phyloP scores from a whole-genome alignment of 2,329 filamentous ascomycete genomes.

The Aspergillus calidoustus region DNA sequence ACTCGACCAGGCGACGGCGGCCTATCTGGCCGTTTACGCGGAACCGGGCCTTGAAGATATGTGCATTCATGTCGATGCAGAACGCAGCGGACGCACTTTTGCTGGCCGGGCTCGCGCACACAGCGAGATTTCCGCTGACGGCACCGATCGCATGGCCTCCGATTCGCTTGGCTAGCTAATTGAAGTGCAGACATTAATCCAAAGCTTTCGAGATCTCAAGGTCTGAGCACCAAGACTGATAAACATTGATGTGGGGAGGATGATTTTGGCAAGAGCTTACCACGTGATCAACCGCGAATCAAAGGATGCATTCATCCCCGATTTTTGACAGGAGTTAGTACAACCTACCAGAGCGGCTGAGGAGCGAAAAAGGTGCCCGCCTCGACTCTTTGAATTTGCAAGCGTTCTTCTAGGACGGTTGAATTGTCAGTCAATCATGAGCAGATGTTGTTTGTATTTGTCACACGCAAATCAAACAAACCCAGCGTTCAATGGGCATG shows the following conservation, averaged over 20 bases:
- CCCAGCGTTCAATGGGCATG: neutral
- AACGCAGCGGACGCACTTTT: conserved; percentile 3
- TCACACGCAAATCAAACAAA: neutral
- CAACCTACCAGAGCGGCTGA: too few relatives aligned
- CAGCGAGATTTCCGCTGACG: conserved; percentile 13
- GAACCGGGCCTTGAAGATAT: neutral
- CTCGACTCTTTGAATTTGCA: too few relatives aligned
- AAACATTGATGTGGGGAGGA: neutral
- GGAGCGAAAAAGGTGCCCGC: too few relatives aligned
- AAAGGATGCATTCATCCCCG: neutral
- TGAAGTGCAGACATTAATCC: neutral
- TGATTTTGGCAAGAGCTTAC: neutral
- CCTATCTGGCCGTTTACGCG: neutral
- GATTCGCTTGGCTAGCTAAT: neutral
- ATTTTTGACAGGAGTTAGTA: too few relatives aligned
- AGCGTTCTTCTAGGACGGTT: too few relatives aligned
- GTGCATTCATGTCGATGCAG: conserved; percentile 9
- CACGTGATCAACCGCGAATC: neutral
- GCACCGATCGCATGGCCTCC: conserved; percentile 11
- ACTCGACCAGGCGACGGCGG: neutral
- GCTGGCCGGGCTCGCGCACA: neutral
- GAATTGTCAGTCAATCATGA: too few relatives aligned
- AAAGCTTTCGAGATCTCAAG: neutral
- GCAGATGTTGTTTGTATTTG: neutral
- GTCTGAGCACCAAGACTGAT: neutral